phyloP scores from a whole-genome alignment of 805 yeast genomes.

The Barnettozyma wickerhamii region DNA sequence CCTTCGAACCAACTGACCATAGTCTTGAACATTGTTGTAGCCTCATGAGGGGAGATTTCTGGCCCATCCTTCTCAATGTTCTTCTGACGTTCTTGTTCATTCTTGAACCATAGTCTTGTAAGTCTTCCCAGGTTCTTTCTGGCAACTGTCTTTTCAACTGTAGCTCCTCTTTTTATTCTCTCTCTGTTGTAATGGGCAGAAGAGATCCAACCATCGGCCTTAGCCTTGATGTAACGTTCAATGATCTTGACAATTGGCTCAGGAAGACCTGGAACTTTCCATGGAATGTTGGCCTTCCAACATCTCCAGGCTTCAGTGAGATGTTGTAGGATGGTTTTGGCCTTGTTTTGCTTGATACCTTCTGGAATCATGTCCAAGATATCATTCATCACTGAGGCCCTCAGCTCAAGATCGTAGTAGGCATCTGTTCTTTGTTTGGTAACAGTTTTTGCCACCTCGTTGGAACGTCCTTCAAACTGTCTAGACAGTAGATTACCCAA shows the following conservation, averaged over 20 bases:
- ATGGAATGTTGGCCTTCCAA: slow-evolving; percentile 98
- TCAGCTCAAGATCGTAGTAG: slow-evolving; percentile 85
- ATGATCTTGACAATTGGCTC: slow-evolving; percentile 83
- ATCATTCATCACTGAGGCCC: slow-evolving; percentile 94
- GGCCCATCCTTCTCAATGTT: slow-evolving; percentile 84
- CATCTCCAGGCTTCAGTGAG: slow-evolving; percentile 98
- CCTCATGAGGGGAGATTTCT: slow-evolving; percentile 78
- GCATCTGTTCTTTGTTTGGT: slow-evolving; percentile 96
- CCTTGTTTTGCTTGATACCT: slow-evolving; percentile 80
- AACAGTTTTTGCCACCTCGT: slow-evolving; percentile 87
- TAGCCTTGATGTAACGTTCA: slow-evolving; percentile 85
- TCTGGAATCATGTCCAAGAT: slow-evolving; percentile 97
- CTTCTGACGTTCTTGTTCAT: slow-evolving; percentile 86
- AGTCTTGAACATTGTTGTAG: slow-evolving; percentile 78
- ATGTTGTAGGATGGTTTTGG: slow-evolving; percentile 87
- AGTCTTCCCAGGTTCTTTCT: slow-evolving; percentile 89
- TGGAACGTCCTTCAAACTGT: slow-evolving; percentile 94
- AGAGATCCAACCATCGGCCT: slow-evolving; percentile 95
- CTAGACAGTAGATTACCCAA: slow-evolving; percentile 84
- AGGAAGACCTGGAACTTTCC: slow-evolving; percentile 97
- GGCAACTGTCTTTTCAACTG: slow-evolving; percentile 91
- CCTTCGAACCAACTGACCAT: slow-evolving; percentile 91
- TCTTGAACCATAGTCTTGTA: slow-evolving; percentile 87
- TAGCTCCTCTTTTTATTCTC: slow-evolving; percentile 80
- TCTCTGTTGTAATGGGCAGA: slow-evolving; percentile 92